phyloP scores from a whole-genome alignment of 768 basidiomycete genomes.

The Termitomyces eurrhizus region DNA sequence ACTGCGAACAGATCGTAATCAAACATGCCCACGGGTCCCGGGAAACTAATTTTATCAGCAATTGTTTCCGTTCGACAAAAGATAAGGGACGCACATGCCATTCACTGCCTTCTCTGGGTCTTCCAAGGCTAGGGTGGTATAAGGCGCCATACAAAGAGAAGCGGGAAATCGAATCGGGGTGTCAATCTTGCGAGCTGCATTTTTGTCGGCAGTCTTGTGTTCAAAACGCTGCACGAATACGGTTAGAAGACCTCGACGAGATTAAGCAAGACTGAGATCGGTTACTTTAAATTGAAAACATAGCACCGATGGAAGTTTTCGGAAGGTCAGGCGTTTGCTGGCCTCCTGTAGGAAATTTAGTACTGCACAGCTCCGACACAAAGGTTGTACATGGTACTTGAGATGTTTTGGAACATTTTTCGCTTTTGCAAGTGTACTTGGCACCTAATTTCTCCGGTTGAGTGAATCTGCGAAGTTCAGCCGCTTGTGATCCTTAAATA shows the following conservation, averaged over 20 bases:
- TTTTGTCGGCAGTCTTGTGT: conserved; percentile 72
- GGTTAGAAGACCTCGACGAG: neutral
- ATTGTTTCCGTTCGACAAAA: neutral
- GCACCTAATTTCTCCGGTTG: conserved; percentile 78
- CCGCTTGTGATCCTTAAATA: neutral
- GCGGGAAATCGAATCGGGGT: conserved; percentile 78
- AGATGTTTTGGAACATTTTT: conserved; percentile 70
- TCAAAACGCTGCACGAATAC: conserved; percentile 72
- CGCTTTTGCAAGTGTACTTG: conserved; percentile 68
- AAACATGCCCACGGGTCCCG: conserved; percentile 67
- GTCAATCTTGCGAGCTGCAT: conserved; percentile 81
- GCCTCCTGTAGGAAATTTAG: conserved; percentile 48
- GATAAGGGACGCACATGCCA: conserved; percentile 23
- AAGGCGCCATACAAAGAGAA: conserved; percentile 84
- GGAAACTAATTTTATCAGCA: conserved; percentile 28
- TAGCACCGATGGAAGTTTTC: conserved; percentile 81
- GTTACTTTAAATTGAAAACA: conserved; percentile 92
- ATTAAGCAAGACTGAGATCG: neutral
- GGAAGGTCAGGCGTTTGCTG: conserved; percentile 81
- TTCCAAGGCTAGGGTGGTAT: conserved; percentile 62
- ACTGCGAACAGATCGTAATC: conserved; percentile 92
- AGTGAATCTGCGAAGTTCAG: conserved; percentile 56
- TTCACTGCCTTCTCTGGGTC: conserved; percentile 42
- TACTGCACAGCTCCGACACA: neutral
- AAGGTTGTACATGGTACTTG: conserved; percentile 39